Evolutionary conservation across 352 stramenopile genomes (phyloP).

Genomic region (Globisporangium radiosum): DNA sequence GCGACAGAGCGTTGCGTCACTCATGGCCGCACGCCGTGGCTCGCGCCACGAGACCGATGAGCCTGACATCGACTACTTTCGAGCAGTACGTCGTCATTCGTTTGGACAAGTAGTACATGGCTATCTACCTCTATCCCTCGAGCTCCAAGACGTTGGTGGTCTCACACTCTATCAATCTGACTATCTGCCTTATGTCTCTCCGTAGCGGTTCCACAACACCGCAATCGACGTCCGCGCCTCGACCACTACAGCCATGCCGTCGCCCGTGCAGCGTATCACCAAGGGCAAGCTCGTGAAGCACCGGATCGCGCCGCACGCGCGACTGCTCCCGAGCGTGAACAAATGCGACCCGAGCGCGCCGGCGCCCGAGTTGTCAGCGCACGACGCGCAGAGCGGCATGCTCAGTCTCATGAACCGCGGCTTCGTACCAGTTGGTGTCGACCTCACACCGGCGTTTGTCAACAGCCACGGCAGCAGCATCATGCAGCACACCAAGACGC

Average conservation of each 20-base stretch:
- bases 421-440: slow-evolving; percentile 49
- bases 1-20: slow-evolving; percentile 15
- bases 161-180: not conserved
- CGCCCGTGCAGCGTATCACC: slow-evolving; percentile 17
- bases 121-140: too few relatives aligned
- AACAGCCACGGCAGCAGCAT: slow-evolving; percentile 31
- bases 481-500: slow-evolving; percentile 42
- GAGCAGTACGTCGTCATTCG: slow-evolving; percentile 19
- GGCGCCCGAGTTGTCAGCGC: slow-evolving; percentile 41
- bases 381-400: slow-evolving; percentile 57
- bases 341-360: slow-evolving; percentile 50
- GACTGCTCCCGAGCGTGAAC: slow-evolving; percentile 65
- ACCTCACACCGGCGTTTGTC: slow-evolving; percentile 63
- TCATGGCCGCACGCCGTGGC: slow-evolving; percentile 5
- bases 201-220: slow-evolving; percentile 34
- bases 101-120: not conserved
- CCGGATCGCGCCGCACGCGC: slow-evolving; percentile 46
- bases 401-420: slow-evolving; percentile 65
- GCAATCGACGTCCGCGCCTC: slow-evolving; percentile 23
- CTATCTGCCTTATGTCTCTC: not conserved
- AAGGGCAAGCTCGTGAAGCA: slow-evolving; percentile 41
- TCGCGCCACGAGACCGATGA: slow-evolving; percentile 12
- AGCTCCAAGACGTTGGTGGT: not conserved
- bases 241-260: slow-evolving; percentile 2
- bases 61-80: slow-evolving; percentile 38